phyloP scores from a whole-genome alignment of 2,329 filamentous ascomycete species.

The Calonectria multiphialidica region DNA sequence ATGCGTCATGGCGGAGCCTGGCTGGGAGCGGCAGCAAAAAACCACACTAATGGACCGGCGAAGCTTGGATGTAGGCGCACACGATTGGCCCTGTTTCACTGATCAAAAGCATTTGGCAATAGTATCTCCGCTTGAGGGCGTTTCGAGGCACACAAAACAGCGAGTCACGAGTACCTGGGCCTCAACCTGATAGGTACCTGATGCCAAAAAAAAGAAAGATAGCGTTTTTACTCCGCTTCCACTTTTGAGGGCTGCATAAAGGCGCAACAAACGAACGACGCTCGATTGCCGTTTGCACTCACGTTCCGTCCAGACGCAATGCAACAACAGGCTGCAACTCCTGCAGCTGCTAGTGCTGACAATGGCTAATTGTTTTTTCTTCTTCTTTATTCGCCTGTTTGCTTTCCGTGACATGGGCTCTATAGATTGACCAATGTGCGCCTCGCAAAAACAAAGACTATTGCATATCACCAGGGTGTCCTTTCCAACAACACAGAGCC shows the following conservation, averaged over 20 bases:
- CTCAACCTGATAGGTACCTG: neutral
- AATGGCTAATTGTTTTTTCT: neutral
- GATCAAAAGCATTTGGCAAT: too few species aligned
- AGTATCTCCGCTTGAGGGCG: neutral
- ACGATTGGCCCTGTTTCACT: too few species aligned
- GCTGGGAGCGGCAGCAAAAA: neutral
- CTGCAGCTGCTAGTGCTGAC: neutral
- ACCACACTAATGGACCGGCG: too few species aligned
- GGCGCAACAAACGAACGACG: neutral
- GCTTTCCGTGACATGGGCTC: neutral
- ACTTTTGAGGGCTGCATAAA: neutral
- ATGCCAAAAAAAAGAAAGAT: too few species aligned
- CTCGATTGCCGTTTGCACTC: neutral
- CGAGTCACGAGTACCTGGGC: neutral
- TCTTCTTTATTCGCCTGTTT: neutral
- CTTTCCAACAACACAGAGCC: too few species aligned
- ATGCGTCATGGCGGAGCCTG: too few species aligned
- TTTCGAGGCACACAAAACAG: neutral
- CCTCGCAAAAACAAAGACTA: neutral
- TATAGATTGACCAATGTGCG: neutral
- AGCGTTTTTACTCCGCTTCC: too few species aligned
- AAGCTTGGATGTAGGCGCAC: too few species aligned
- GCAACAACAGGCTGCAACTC: neutral
- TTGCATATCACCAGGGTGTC: neutral
- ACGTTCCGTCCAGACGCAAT: neutral